A percentile compares a stretch with the other conserved stretches of the same genome.
phyloP scores from a whole-genome alignment of 257 asterid species.

The Apocynum venetum region DNA sequence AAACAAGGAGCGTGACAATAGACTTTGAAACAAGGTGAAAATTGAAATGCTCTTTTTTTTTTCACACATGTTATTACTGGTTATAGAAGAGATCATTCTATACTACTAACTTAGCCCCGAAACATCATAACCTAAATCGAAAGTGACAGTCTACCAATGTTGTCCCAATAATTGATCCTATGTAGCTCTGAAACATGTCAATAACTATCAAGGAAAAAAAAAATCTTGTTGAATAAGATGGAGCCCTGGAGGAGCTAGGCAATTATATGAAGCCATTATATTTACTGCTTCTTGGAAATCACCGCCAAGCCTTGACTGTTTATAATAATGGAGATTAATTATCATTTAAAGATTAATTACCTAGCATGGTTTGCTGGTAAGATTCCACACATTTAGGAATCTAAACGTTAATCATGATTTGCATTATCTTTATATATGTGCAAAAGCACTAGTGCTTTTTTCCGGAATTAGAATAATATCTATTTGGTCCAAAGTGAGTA shows the following conservation, averaged over 20 bases:
- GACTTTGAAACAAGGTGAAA: not conserved
- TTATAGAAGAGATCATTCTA: not conserved
- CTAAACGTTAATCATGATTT: not conserved
- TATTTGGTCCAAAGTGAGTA: conserved; percentile 2
- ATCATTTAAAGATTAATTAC: not conserved
- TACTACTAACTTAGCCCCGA: not conserved
- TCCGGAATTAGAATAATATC: conserved; percentile 8
- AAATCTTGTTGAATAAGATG: not conserved
- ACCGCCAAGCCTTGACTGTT: not conserved
- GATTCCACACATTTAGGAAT: conserved; percentile 5
- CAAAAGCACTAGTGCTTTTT: conserved; percentile 22
- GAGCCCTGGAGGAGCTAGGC: not conserved
- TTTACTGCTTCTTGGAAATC: not conserved
- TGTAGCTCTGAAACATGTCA: not conserved
- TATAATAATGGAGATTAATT: conserved; percentile 5
- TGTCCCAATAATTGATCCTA: conserved; percentile 18
- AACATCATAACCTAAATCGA: conserved; percentile 1
- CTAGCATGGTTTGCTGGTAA: not conserved
- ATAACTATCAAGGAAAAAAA: not conserved
- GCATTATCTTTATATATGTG: not conserved
- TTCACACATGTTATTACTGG: not conserved
- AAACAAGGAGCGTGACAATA: not conserved
- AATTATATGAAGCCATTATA: not conserved
- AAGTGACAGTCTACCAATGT: not conserved
- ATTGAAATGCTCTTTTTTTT: no score